Evolutionary conservation across 169 alveolate species (phyloP).

Genomic region (Ichthyophthirius multifiliis): DNA sequence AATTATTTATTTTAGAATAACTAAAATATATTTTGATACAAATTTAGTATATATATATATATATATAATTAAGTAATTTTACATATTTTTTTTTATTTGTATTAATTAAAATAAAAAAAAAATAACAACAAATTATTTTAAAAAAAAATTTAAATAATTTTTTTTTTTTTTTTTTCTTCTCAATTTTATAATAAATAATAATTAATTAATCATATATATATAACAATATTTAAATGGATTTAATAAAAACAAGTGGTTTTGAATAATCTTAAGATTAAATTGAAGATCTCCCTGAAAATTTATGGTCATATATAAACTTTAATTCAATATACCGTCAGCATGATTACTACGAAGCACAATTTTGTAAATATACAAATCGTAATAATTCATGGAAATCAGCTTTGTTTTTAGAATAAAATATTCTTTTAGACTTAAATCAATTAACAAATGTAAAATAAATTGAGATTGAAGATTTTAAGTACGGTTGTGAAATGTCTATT

Average conservation of each 20-base stretch:
- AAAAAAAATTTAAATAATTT: too few relatives aligned
- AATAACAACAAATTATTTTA: too few relatives aligned
- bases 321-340: background rate
- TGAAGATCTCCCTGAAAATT: background rate
- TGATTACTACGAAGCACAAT: background rate
- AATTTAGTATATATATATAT: too few relatives aligned
- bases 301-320: background rate
- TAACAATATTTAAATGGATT: too few relatives aligned
- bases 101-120: too few relatives aligned
- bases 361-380: background rate
- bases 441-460: conserved; percentile 11
- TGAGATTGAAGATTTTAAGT: conserved; percentile 9
- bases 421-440: conserved; percentile 8
- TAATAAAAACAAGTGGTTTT: conserved; percentile 23
- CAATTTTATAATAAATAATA: too few relatives aligned
- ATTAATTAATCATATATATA: too few relatives aligned
- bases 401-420: background rate
- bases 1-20: too few relatives aligned
- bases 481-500: conserved; percentile 22
- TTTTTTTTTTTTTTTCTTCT: too few relatives aligned
- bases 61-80: too few relatives aligned
- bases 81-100: too few relatives aligned
- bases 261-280: background rate
- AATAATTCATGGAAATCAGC: background rate
- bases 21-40: too few relatives aligned